Percentiles rank a stretch among this genome's conserved stretches.
Evolutionary conservation across 129 eudicot genomes (phyloP).

Genomic region (Glebionis coronaria): DNA sequence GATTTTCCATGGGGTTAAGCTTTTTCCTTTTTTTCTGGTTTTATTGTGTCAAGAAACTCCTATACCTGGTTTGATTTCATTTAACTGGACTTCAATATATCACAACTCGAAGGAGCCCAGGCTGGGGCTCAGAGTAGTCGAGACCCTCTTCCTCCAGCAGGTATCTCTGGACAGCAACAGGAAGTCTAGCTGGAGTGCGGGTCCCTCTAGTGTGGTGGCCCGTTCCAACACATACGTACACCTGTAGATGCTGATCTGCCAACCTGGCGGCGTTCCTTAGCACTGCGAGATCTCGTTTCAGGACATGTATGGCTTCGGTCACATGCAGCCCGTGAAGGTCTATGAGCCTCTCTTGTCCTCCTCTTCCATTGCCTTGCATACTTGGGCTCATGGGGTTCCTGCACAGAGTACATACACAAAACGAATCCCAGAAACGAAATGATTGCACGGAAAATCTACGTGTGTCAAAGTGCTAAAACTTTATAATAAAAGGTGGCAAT

Average conservation of each 20-base stretch:
- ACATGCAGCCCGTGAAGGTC: constrained; percentile 88
- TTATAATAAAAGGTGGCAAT: background rate
- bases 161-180: constrained; percentile 75
- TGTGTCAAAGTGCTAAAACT: background rate
- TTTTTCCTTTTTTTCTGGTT: constrained; percentile 6
- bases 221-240: constrained; percentile 83
- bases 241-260: constrained; percentile 65
- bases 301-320: constrained; percentile 76
- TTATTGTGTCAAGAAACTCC: constrained; percentile 50
- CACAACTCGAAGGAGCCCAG: constrained; percentile 84
- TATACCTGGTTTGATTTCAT: constrained; percentile 34
- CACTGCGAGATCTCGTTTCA: constrained; percentile 63
- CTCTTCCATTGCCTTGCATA: constrained; percentile 53
- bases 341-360: constrained; percentile 66
- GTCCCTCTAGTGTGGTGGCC: constrained; percentile 89
- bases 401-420: constrained; percentile 25
- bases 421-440: constrained; percentile 12
- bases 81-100: constrained; percentile 43
- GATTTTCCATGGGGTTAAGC: constrained; percentile 24
- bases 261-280: constrained; percentile 78
- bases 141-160: constrained; percentile 91
- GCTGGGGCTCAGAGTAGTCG: constrained; percentile 82
- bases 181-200: constrained; percentile 81
- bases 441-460: constrained; percentile 14
- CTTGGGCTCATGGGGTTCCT: constrained; percentile 60